Evolutionary conservation across 1,139 yeast species (phyloP).

Genomic region (Meyerozyma carpophila): DNA sequence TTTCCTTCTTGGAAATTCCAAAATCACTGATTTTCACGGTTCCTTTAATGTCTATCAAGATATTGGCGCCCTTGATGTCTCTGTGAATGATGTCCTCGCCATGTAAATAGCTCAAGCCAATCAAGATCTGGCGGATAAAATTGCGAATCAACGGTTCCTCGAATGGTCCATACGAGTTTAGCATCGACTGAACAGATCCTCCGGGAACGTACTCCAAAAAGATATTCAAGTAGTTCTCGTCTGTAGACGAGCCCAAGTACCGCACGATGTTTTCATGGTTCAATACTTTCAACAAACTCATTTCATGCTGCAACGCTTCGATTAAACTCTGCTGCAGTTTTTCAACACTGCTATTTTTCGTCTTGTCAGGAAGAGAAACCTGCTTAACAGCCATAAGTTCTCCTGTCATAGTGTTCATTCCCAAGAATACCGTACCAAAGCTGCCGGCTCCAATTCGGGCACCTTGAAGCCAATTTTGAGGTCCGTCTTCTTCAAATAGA

Average conservation of each 20-base stretch:
- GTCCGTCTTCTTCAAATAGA: constrained; percentile 33
- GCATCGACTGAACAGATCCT: constrained; percentile 87
- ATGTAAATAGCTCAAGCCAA: constrained; percentile 78
- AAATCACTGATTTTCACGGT: constrained; percentile 90
- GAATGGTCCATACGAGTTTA: constrained; percentile 82
- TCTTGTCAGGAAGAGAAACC: constrained; percentile 59
- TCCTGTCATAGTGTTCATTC: constrained; percentile 88
- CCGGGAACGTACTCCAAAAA: constrained; percentile 96
- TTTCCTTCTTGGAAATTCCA: constrained; percentile 83
- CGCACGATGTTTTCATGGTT: constrained; percentile 92
- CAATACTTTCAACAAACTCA: constrained; percentile 68
- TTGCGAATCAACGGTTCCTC: constrained; percentile 85
- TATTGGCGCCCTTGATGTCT: constrained; percentile 91
- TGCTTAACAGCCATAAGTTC: constrained; percentile 97
- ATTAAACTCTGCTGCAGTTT: constrained; percentile 58
- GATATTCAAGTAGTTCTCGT: constrained; percentile 66
- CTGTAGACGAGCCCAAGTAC: constrained; percentile 79
- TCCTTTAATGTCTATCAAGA: constrained; percentile 84
- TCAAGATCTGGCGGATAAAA: constrained; percentile 76
- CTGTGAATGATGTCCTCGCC: constrained; percentile 81
- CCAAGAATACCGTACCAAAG: constrained; percentile 89
- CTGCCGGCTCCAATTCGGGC: constrained; percentile 92
- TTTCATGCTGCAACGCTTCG: constrained; percentile 82
- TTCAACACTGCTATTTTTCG: constrained; percentile 17
- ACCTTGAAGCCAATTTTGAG: constrained; percentile 87